These are phyloP conservation scores for Phytophthora pisi DNA, from an alignment of 352 stramenopile species.

Conservation along the genomic window DNA sequence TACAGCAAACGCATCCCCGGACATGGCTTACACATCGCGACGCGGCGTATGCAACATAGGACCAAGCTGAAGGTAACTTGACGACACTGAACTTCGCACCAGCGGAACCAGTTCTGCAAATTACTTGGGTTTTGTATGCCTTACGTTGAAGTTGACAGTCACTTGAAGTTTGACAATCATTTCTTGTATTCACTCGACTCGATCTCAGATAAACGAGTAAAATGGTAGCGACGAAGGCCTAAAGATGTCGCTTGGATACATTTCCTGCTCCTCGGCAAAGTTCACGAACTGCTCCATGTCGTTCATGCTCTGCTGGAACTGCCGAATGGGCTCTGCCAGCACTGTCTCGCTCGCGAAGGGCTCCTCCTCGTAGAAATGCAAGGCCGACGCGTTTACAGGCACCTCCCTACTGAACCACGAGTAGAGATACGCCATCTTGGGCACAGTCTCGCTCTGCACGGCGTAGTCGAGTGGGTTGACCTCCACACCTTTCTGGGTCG, in stretches of 20 bases:
- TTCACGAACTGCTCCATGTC: conserved; percentile 45
- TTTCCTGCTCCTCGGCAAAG: conserved; percentile 90
- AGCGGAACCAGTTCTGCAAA: not conserved
- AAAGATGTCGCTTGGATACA: conserved; percentile 63
- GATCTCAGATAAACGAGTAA: conserved; percentile 36
- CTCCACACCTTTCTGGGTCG: conserved; percentile 30
- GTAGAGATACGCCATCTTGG: conserved; percentile 34
- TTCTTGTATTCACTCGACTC: not conserved
- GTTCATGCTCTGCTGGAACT: conserved; percentile 39
- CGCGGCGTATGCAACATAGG: too few relatives aligned
- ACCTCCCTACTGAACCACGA: conserved; percentile 36
- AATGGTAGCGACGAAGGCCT: conserved; percentile 40
- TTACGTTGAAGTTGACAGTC: conserved; percentile 7
- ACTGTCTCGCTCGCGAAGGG: conserved; percentile 30
- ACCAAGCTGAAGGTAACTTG: too few relatives aligned
- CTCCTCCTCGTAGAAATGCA: conserved; percentile 27
- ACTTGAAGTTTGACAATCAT: not conserved
- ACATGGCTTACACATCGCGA: too few relatives aligned
- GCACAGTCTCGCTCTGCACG: conserved; percentile 40
- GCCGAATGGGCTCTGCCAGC: conserved; percentile 24
- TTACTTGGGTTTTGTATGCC: conserved; percentile 14
- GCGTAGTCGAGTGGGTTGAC: conserved; percentile 46
- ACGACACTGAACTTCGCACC: too few relatives aligned
- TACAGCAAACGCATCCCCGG: too few relatives aligned
- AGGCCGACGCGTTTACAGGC: conserved; percentile 20